These are phyloP conservation scores for Beauveria sp. DNA, from an alignment of 2,329 filamentous ascomycete species.

Conservation along the genomic window DNA sequence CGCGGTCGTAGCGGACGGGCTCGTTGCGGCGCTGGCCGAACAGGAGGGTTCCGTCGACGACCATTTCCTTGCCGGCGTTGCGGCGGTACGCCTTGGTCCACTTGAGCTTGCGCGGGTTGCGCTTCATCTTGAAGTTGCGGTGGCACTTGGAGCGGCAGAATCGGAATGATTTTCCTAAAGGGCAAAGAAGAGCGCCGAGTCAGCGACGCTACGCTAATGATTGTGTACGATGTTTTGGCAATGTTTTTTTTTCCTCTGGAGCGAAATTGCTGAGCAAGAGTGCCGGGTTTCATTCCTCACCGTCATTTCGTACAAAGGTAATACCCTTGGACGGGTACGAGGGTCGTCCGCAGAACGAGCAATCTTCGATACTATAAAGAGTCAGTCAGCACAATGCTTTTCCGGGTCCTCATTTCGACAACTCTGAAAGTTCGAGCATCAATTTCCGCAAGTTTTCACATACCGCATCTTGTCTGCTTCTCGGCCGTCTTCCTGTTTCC, in stretches of 20 bases:
- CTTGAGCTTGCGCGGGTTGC: constrained; percentile 91
- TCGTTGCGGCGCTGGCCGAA: constrained; percentile 92
- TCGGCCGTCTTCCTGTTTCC: constrained; percentile 6
- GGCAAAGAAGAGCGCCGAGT: neutral
- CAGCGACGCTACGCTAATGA: neutral
- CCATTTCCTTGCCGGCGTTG: constrained; percentile 73
- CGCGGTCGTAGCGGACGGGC: constrained; percentile 91
- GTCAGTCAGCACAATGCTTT: constrained; percentile 2
- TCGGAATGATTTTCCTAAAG: constrained; percentile 40
- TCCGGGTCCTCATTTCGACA: neutral
- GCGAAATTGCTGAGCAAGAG: neutral
- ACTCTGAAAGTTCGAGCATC: neutral
- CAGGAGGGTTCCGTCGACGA: constrained; percentile 86
- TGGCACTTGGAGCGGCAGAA: constrained; percentile 56
- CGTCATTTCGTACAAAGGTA: constrained; percentile 42
- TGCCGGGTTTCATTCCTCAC: constrained; percentile 16
- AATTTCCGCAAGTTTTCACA: neutral
- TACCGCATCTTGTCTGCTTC: constrained; percentile 12
- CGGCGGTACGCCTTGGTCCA: constrained; percentile 94
- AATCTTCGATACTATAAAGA: constrained; percentile 33
- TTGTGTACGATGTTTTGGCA: no score
- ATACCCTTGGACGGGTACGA: constrained; percentile 51
- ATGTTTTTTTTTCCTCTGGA: neutral
- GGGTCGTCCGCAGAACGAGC: constrained; percentile 40
- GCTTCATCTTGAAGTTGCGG: constrained; percentile 90